A percentile compares a stretch with the other conserved stretches of the same genome.
phyloP scores from a whole-genome alignment of 2,329 filamentous ascomycete species.

The Trichoderma sp. region DNA sequence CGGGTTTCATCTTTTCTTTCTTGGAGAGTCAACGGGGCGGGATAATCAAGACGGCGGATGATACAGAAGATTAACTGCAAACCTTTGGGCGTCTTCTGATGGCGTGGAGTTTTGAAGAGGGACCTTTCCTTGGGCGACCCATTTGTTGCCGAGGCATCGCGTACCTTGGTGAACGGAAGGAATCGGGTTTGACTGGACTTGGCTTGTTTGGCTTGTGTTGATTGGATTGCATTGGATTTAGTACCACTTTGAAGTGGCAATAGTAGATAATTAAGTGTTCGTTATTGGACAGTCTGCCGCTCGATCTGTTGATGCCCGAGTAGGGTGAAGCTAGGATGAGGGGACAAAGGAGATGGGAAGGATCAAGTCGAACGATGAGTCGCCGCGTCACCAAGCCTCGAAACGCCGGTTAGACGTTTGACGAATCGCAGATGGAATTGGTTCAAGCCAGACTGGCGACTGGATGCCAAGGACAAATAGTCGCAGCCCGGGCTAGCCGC shows the following conservation, averaged over 20 bases:
- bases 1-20: not conserved
- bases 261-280: not conserved
- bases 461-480: constrained; percentile 8
- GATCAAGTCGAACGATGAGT: not conserved
- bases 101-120: not conserved
- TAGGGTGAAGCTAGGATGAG: not conserved
- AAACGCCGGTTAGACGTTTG: not conserved
- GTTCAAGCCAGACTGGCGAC: not conserved
- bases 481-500: not conserved
- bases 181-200: not conserved
- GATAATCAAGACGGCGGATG: not conserved
- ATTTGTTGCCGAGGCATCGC: not conserved
- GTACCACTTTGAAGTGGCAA: not conserved
- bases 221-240: not conserved
- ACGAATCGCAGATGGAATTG: not conserved
- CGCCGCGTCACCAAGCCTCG: not conserved
- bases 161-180: not conserved
- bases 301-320: not conserved
- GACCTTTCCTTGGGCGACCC: not conserved
- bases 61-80: not conserved
- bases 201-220: not conserved
- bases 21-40: not conserved
- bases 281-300: not conserved
- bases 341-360: not conserved
- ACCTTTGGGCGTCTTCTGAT: not conserved